These are phyloP conservation scores for Syncephalis fuscata DNA, from an alignment of 371 early-diverging fungal genomes.

Conservation along the genomic window DNA sequence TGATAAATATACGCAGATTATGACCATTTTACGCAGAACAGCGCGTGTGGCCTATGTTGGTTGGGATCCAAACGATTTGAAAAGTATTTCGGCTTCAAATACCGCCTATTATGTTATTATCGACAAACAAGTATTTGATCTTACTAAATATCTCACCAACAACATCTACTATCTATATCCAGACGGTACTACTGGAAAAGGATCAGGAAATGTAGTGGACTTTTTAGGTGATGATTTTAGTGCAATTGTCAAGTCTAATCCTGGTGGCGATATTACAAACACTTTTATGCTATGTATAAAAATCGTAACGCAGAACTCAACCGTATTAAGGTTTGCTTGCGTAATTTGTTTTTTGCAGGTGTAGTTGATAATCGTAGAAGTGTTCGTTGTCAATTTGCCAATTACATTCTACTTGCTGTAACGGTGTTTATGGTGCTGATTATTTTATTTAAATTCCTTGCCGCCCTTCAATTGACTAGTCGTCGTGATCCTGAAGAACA, in stretches of 20 bases:
- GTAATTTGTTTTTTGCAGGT: slow-evolving; percentile 76
- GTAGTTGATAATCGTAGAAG: slow-evolving; percentile 72
- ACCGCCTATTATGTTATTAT: slow-evolving; percentile 64
- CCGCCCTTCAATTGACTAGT: slow-evolving; percentile 72
- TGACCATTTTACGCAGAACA: slow-evolving; percentile 47
- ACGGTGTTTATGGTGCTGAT: slow-evolving; percentile 65
- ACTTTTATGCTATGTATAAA: slow-evolving; percentile 82
- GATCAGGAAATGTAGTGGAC: slow-evolving; percentile 26
- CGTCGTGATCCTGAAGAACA: slow-evolving; percentile 61
- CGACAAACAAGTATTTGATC: slow-evolving; percentile 57
- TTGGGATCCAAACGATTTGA: slow-evolving; percentile 71
- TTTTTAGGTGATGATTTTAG: slow-evolving; percentile 20
- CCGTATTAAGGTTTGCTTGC: slow-evolving; percentile 49
- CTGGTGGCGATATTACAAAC: slow-evolving; percentile 71
- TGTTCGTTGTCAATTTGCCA: slow-evolving; percentile 69
- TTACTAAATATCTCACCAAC: slow-evolving; percentile 43
- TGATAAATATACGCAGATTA: slow-evolving; percentile 92
- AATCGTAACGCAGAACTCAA: slow-evolving; percentile 32
- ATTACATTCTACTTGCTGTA: slow-evolving; percentile 66
- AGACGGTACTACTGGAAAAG: neutral
- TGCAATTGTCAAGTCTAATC: neutral
- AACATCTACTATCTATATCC: neutral
- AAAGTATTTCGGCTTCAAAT: slow-evolving; percentile 69
- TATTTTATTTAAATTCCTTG: slow-evolving; percentile 83
- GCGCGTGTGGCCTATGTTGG: slow-evolving; percentile 23